These are phyloP conservation scores for Populus tomentosa DNA, from an alignment of 441 rosid genomes.

Conservation along the genomic window DNA sequence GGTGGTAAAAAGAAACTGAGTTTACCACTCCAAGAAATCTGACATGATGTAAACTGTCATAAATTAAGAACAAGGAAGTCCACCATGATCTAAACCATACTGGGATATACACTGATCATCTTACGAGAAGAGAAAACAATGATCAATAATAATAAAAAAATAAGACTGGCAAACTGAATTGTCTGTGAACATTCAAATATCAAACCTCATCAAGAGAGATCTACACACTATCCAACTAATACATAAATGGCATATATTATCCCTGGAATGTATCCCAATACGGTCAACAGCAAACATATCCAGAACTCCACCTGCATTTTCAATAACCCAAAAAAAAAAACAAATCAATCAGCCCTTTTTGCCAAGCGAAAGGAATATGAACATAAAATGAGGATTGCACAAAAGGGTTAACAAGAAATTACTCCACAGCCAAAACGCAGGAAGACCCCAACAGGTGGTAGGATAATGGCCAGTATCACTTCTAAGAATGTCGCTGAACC, in stretches of 20 bases:
- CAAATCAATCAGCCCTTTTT: background rate
- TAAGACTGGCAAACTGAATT: background rate
- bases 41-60: background rate
- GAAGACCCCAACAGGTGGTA: constrained; percentile 71
- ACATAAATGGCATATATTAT: constrained; percentile 85
- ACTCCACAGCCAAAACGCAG: constrained; percentile 67
- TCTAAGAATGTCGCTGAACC: constrained; percentile 67
- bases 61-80: background rate
- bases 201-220: background rate
- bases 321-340: background rate
- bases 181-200: background rate
- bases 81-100: background rate
- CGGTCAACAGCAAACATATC: constrained; percentile 74
- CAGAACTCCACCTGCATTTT: constrained; percentile 81
- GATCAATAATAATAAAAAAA: background rate
- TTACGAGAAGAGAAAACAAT: background rate
- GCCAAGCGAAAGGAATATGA: background rate
- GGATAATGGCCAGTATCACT: constrained; percentile 53
- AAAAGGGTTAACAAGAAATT: constrained; percentile 1
- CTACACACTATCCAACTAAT: constrained; percentile 49
- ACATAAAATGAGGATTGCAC: background rate
- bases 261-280: constrained; percentile 85
- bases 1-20: background rate
- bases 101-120: background rate
- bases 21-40: background rate